phyloP scores from a whole-genome alignment of 2,329 filamentous ascomycete species.

The Fusarium sp. region DNA sequence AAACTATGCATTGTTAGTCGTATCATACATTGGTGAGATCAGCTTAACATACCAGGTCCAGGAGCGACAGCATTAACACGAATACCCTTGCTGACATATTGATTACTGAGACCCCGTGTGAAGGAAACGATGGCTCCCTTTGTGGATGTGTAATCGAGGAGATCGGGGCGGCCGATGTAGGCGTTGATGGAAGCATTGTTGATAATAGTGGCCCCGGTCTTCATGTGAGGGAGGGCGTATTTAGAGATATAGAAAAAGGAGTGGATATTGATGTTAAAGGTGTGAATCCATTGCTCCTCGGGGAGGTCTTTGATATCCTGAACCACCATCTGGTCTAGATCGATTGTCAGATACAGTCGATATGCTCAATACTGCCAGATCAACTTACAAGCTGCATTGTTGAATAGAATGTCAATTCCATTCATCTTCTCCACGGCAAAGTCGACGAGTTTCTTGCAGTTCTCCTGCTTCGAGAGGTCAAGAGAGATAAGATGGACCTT shows the following conservation, averaged over 20 bases:
- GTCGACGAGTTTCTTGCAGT: constrained; percentile 77
- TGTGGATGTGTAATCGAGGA: constrained; percentile 84
- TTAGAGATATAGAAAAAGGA: constrained; percentile 85
- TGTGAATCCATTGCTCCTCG: constrained; percentile 83
- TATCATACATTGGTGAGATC: too few species aligned
- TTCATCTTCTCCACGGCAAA: constrained; percentile 74
- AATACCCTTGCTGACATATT: constrained; percentile 78
- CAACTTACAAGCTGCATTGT: constrained; percentile 78
- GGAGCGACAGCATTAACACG: constrained; percentile 82
- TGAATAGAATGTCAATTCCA: constrained; percentile 77
- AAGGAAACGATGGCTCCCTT: constrained; percentile 85
- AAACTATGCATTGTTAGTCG: constrained; percentile 59
- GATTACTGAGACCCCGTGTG: constrained; percentile 81
- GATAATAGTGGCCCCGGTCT: constrained; percentile 80
- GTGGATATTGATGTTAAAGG: constrained; percentile 87
- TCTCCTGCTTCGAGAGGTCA: constrained; percentile 73
- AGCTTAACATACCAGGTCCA: constrained; percentile 63
- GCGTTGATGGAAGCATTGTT: constrained; percentile 88
- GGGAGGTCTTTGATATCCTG: constrained; percentile 76
- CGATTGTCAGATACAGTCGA: background rate
- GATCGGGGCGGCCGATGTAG: constrained; percentile 82
- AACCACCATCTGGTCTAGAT: constrained; percentile 68
- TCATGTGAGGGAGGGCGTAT: constrained; percentile 80
- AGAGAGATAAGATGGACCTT: constrained; percentile 73
- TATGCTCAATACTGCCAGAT: background rate